Evolutionary conservation across 495 filamentous ascomycete genomes (phyloP).

Genomic region (Tuber magnatum): DNA sequence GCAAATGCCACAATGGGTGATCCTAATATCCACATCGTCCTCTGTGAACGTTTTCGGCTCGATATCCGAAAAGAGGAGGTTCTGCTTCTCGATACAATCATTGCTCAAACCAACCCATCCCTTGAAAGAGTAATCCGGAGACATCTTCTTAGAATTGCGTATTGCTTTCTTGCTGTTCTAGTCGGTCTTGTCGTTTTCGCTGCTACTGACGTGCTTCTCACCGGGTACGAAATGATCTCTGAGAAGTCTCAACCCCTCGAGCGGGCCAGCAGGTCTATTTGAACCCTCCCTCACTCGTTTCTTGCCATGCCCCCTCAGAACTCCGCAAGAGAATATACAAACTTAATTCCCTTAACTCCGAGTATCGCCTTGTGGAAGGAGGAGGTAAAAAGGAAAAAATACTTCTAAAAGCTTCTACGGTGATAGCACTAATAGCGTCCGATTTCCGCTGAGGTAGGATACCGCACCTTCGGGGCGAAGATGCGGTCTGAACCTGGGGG

Average conservation of each 20-base stretch:
- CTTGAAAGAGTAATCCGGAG: constrained; percentile 56
- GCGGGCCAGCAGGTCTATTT: constrained; percentile 15
- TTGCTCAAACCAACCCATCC: constrained; percentile 71
- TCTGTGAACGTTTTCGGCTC: constrained; percentile 71
- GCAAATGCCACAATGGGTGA: constrained; percentile 81
- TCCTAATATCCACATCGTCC: constrained; percentile 68
- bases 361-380: not conserved
- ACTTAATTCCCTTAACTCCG: not conserved
- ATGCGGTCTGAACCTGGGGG: too few relatives aligned
- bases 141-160: constrained; percentile 3
- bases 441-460: not conserved
- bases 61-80: constrained; percentile 64
- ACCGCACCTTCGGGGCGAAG: not conserved
- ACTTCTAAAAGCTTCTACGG: not conserved
- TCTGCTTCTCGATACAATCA: constrained; percentile 52
- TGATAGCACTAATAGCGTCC: not conserved
- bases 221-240: not conserved
- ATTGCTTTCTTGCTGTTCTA: not conserved
- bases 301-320: not conserved
- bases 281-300: not conserved
- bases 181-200: not conserved
- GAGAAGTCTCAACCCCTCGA: not conserved
- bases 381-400: not conserved
- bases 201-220: not conserved
- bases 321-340: not conserved